Percentiles rank a stretch among this genome's conserved stretches.
phyloP scores from a whole-genome alignment of 768 basidiomycete genomes.

The Pisolithus marmoratus region DNA sequence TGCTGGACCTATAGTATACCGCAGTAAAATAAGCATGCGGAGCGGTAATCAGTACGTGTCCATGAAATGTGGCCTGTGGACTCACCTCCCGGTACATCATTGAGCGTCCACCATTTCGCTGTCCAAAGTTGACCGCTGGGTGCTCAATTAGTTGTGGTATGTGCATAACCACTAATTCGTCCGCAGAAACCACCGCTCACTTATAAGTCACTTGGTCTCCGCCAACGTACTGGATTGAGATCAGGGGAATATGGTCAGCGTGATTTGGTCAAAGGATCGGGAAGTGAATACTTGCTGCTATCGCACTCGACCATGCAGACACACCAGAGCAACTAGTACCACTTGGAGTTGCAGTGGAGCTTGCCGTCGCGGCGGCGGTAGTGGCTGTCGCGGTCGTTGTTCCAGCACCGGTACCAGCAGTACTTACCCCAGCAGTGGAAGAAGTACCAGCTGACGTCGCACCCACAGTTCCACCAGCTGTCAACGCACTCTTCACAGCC shows the following conservation, averaged over 20 bases:
- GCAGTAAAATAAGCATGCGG: not conserved
- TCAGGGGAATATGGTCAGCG: not conserved
- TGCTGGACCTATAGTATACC: not conserved
- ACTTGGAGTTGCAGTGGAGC: conserved; percentile 5
- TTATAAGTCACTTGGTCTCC: conserved; percentile 38
- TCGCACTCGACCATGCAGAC: conserved; percentile 33
- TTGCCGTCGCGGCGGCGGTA: conserved; percentile 9
- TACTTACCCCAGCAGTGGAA: too few species aligned
- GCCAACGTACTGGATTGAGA: conserved; percentile 34
- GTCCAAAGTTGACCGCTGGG: conserved; percentile 45
- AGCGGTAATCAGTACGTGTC: not conserved
- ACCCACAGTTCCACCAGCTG: conserved; percentile 6
- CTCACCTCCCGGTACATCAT: conserved; percentile 32
- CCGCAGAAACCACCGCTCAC: conserved; percentile 20
- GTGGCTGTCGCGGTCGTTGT: conserved; percentile 14
- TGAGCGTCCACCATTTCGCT: conserved; percentile 43
- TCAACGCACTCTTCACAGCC: conserved; percentile 38
- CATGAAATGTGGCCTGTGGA: not conserved
- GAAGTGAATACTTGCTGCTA: conserved; percentile 30
- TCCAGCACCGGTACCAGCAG: not conserved
- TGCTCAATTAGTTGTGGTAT: not conserved
- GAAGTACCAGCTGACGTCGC: too few species aligned
- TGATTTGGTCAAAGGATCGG: not conserved
- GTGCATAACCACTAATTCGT: not conserved
- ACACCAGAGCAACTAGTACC: conserved; percentile 34